Evolutionary conservation across 2,329 filamentous ascomycete genomes (phyloP).

Genomic region (Trichoderma semiorbis): DNA sequence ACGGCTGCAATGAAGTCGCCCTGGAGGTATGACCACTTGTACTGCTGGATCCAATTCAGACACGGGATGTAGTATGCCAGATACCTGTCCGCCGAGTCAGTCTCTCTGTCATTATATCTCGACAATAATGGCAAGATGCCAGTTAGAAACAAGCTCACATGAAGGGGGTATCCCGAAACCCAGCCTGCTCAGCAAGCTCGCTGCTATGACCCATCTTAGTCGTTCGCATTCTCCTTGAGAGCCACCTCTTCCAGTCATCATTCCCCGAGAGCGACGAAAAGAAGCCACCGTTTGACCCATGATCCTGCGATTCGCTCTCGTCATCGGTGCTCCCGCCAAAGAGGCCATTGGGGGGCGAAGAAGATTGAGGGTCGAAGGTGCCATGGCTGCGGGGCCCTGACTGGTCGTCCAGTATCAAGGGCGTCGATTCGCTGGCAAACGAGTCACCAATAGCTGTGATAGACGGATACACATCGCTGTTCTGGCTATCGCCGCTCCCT

Average conservation of each 20-base stretch:
- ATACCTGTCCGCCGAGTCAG: conserved; percentile 55
- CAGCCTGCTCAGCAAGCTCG: conserved; percentile 67
- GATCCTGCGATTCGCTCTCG: conserved; percentile 32
- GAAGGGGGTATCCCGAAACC: conserved; percentile 66
- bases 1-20: conserved; percentile 86
- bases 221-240: conserved; percentile 51
- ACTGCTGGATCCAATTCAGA: conserved; percentile 85
- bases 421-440: conserved; percentile 47
- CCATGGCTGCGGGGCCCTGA: conserved; percentile 64
- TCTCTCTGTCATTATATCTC: background rate
- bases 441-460: conserved; percentile 15
- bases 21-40: conserved; percentile 74
- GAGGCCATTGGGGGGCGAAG: conserved; percentile 42
- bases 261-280: conserved; percentile 37
- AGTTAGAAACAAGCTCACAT: conserved; percentile 57
- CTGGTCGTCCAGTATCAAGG: conserved; percentile 44
- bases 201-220: conserved; percentile 72
- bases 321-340: conserved; percentile 28
- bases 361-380: conserved; percentile 68
- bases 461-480: conserved; percentile 17
- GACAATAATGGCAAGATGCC: background rate
- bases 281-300: conserved; percentile 33
- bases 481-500: conserved; percentile 21
- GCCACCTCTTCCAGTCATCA: conserved; percentile 47
- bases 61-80: conserved; percentile 90